phyloP scores from a whole-genome alignment of 768 basidiomycete genomes.

The Tricholoma sp. region DNA sequence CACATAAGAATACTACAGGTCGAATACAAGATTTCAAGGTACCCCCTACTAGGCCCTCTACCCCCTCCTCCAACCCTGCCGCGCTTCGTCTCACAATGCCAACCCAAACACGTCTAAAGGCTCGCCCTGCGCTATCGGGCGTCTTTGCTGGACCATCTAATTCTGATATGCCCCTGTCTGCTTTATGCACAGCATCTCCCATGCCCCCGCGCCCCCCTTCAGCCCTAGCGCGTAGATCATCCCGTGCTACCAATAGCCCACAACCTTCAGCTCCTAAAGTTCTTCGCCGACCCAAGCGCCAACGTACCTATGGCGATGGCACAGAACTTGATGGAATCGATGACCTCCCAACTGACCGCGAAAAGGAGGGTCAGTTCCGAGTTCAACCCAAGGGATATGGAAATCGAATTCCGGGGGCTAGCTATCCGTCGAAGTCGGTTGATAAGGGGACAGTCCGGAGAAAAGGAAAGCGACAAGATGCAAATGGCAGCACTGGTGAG shows the following conservation, averaged over 20 bases:
- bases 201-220: conserved; percentile 58
- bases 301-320: conserved; percentile 75
- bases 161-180: conserved; percentile 28
- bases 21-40: conserved; percentile 63
- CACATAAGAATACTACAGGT: conserved; percentile 59
- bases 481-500: conserved; percentile 39
- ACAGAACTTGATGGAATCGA: conserved; percentile 88
- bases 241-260: conserved; percentile 31
- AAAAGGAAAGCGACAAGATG: conserved; percentile 47
- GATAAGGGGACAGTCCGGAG: conserved; percentile 56
- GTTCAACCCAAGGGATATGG: conserved; percentile 69
- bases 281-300: conserved; percentile 72
- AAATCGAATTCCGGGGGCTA: conserved; percentile 56
- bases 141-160: conserved; percentile 53
- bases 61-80: conserved; percentile 71
- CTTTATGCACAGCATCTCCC: conserved; percentile 53
- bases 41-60: conserved; percentile 74
- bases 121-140: conserved; percentile 69
- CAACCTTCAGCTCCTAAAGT: conserved; percentile 54
- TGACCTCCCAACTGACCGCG: conserved; percentile 81
- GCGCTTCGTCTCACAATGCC: conserved; percentile 86
- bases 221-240: conserved; percentile 37
- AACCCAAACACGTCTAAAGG: conserved; percentile 69
- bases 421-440: conserved; percentile 37
- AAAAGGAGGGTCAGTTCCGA: conserved; percentile 70